phyloP scores from a whole-genome alignment of 75 land plant genomes.

The Sequoia sempervirens region DNA sequence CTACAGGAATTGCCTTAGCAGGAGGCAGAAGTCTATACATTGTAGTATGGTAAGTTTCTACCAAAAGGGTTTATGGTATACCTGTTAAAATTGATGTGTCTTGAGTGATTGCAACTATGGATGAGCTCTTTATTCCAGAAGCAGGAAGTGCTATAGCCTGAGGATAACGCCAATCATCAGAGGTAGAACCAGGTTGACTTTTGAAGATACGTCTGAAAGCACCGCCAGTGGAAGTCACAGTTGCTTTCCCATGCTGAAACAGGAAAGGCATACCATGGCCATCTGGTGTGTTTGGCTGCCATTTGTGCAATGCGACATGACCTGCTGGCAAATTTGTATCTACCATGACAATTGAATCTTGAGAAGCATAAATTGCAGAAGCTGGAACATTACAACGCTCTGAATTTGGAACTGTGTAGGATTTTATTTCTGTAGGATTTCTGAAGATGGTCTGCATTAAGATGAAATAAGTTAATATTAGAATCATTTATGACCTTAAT shows the following conservation, averaged over 20 bases:
- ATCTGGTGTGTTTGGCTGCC: slow-evolving; percentile 99
- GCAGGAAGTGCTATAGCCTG: slow-evolving; percentile 66
- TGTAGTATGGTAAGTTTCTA: neutral
- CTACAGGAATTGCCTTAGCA: neutral
- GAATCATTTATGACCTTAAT: neutral
- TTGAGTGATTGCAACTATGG: slow-evolving; percentile 66
- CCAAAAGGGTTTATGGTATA: slow-evolving; percentile 27
- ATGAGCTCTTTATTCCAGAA: slow-evolving; percentile 58
- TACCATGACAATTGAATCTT: slow-evolving; percentile 71
- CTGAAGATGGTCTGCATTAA: slow-evolving; percentile 79
- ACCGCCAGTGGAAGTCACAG: slow-evolving; percentile 56
- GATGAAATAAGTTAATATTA: slow-evolving; percentile 2
- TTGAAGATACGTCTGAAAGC: slow-evolving; percentile 85
- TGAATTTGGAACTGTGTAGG: slow-evolving; percentile 65
- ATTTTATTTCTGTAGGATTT: slow-evolving; percentile 72
- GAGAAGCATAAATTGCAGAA: slow-evolving; percentile 73
- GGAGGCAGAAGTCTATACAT: neutral
- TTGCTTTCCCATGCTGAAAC: slow-evolving; percentile 86
- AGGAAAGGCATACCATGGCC: slow-evolving; percentile 91
- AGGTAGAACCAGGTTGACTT: slow-evolving; percentile 38
- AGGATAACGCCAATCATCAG: slow-evolving; percentile 74
- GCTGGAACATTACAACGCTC: slow-evolving; percentile 96
- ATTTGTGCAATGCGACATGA: slow-evolving; percentile 79
- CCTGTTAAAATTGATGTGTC: slow-evolving; percentile 81
- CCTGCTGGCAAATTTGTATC: slow-evolving; percentile 76